These are phyloP conservation scores for Melastoma candidum DNA, from an alignment of 441 rosid species.

Conservation along the genomic window DNA sequence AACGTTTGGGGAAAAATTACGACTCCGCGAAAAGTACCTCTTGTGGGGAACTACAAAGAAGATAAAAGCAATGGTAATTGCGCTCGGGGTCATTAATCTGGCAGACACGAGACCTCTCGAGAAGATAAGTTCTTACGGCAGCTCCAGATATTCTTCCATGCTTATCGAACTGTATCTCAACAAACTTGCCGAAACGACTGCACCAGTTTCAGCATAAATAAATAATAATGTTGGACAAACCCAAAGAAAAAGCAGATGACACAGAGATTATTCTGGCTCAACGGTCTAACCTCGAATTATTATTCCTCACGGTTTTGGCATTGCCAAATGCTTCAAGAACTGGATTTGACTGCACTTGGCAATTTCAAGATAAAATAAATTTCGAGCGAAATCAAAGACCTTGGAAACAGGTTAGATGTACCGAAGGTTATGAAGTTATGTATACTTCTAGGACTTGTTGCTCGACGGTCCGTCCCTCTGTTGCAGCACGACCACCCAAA, in stretches of 20 bases:
- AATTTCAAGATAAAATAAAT: conserved; percentile 3
- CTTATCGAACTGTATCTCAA: conserved; percentile 73
- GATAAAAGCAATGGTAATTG: conserved; percentile 69
- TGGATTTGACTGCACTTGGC: conserved; percentile 48
- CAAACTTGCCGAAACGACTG: conserved; percentile 84
- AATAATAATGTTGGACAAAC: background rate
- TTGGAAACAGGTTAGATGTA: conserved; percentile 5
- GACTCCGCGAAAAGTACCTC: conserved; percentile 28
- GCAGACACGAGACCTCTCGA: conserved; percentile 70
- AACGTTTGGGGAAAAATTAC: conserved; percentile 4
- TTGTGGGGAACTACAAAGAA: conserved; percentile 62
- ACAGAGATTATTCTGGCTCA: conserved; percentile 3
- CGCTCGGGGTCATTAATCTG: conserved; percentile 70
- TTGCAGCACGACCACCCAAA: conserved; percentile 57
- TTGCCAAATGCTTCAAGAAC: conserved; percentile 82
- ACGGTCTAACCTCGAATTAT: conserved; percentile 51
- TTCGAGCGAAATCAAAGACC: conserved; percentile 4
- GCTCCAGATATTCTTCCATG: conserved; percentile 73
- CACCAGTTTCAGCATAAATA: conserved; percentile 3
- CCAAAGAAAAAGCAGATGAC: background rate
- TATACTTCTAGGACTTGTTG: conserved; percentile 72
- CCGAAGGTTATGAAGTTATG: conserved; percentile 5
- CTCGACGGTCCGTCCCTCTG: conserved; percentile 69
- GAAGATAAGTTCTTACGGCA: conserved; percentile 64
- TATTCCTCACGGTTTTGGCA: conserved; percentile 67